Evolutionary conservation across 495 filamentous ascomycete species (phyloP).

Genomic region (Penicillium daleae): DNA sequence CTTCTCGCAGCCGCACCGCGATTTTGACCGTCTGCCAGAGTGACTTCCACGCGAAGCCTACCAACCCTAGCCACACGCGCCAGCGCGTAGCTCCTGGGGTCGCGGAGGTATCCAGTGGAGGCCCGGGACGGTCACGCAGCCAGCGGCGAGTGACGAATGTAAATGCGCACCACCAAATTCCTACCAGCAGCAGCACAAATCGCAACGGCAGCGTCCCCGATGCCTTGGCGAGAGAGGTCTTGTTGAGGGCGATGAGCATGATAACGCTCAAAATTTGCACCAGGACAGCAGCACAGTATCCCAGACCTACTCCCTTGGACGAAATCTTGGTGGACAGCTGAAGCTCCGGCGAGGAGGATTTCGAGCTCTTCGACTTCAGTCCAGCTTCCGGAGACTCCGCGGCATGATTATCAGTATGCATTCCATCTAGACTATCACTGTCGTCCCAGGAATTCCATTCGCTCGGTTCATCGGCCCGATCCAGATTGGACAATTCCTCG

Average conservation of each 20-base stretch:
- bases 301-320: conserved; percentile 77
- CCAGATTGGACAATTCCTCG: conserved; percentile 33
- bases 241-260: conserved; percentile 65
- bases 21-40: conserved; percentile 75
- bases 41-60: conserved; percentile 79
- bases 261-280: conserved; percentile 76
- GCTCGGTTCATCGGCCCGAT: conserved; percentile 19
- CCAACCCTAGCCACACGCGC: conserved; percentile 53
- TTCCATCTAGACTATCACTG: conserved; percentile 26
- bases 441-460: conserved; percentile 47
- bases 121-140: conserved; percentile 82
- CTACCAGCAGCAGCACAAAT: conserved; percentile 77
- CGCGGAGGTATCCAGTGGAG: conserved; percentile 56
- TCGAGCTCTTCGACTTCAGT: conserved; percentile 8
- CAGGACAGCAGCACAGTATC: conserved; percentile 76
- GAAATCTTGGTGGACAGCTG: conserved; percentile 79
- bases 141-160: conserved; percentile 81
- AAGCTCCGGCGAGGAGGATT: conserved; percentile 63
- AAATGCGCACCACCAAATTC: conserved; percentile 87
- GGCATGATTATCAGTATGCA: conserved; percentile 31
- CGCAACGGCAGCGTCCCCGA: conserved; percentile 58
- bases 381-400: conserved; percentile 15
- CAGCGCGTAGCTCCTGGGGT: conserved; percentile 25
- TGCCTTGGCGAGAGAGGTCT: conserved; percentile 53
- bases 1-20: conserved; percentile 74